These are phyloP conservation scores for Rubroboletus pulcherrimus DNA, from an alignment of 768 basidiomycete genomes.

Conservation along the genomic window DNA sequence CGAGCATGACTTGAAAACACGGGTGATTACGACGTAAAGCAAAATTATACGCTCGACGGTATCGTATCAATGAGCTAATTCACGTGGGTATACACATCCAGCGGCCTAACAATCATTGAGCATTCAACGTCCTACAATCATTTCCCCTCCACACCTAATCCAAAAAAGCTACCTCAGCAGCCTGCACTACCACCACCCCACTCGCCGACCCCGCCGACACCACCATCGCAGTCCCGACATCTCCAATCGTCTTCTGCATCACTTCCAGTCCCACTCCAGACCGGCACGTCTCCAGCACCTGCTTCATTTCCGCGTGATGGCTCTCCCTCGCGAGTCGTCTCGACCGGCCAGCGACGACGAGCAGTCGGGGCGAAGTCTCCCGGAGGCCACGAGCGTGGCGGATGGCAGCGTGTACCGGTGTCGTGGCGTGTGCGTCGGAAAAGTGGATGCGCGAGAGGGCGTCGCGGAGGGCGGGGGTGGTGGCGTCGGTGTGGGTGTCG, in stretches of 20 bases:
- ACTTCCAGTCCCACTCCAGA: slow-evolving; percentile 9
- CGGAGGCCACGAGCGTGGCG: slow-evolving; percentile 35
- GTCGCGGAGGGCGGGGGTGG: slow-evolving; percentile 13
- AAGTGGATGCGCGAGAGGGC: slow-evolving; percentile 64
- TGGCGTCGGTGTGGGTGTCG: not conserved
- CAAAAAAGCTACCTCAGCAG: not conserved
- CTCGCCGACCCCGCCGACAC: slow-evolving; percentile 45
- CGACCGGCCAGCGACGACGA: slow-evolving; percentile 73
- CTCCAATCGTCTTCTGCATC: slow-evolving; percentile 80
- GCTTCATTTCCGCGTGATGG: slow-evolving; percentile 67
- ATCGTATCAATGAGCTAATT: not conserved
- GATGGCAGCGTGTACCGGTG: slow-evolving; percentile 57
- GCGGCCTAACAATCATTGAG: not conserved
- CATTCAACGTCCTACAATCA: not conserved
- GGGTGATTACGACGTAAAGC: not conserved
- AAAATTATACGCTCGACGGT: no score
- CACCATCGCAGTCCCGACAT: slow-evolving; percentile 79
- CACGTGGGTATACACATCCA: not conserved
- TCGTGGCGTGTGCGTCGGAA: slow-evolving; percentile 47
- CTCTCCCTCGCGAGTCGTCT: slow-evolving; percentile 68
- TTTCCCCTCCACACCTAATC: not conserved
- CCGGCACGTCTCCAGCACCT: slow-evolving; percentile 46
- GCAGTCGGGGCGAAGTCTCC: slow-evolving; percentile 38
- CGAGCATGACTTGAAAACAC: not conserved
- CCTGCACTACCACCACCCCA: slow-evolving; percentile 68